phyloP scores from a whole-genome alignment of 371 early-diverging fungal genomes.

The Haplosporangium sp. region DNA sequence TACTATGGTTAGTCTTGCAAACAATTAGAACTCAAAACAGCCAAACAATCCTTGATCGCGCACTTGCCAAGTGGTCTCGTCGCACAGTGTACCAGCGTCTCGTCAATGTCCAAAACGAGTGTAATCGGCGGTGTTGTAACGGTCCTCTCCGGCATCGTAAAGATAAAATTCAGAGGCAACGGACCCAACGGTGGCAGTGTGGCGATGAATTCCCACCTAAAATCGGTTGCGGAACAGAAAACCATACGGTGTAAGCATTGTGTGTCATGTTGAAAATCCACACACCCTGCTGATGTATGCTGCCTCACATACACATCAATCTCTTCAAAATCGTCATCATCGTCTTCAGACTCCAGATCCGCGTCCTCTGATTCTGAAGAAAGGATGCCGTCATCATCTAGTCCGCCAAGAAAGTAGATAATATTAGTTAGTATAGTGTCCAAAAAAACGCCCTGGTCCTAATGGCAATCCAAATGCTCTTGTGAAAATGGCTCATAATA shows the following conservation, averaged over 20 bases:
- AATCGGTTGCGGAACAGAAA: not conserved
- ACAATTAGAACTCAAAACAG: not conserved
- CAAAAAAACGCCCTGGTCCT: too few relatives aligned
- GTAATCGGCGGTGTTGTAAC: constrained; percentile 68
- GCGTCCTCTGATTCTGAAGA: constrained; percentile 54
- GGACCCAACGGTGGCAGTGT: constrained; percentile 66
- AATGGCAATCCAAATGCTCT: too few relatives aligned
- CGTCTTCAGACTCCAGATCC: constrained; percentile 58
- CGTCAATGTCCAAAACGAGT: constrained; percentile 79
- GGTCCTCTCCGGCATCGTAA: constrained; percentile 70
- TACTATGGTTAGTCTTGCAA: constrained; percentile 3
- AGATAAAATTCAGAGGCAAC: constrained; percentile 57
- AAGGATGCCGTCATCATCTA: constrained; percentile 53
- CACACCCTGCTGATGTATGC: not conserved
- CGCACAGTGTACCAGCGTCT: constrained; percentile 81
- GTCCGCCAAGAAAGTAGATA: too few relatives aligned
- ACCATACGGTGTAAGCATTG: not conserved
- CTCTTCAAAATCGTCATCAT: constrained; percentile 58
- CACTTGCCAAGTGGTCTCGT: constrained; percentile 57
- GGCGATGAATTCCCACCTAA: constrained; percentile 66
- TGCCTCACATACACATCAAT: constrained; percentile 45
- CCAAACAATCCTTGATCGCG: not conserved
- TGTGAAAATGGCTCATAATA: not conserved
- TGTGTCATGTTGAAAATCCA: not conserved
- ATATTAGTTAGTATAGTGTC: too few relatives aligned